phyloP scores from a whole-genome alignment of 257 asterid species.

The Lycium barbarum region DNA sequence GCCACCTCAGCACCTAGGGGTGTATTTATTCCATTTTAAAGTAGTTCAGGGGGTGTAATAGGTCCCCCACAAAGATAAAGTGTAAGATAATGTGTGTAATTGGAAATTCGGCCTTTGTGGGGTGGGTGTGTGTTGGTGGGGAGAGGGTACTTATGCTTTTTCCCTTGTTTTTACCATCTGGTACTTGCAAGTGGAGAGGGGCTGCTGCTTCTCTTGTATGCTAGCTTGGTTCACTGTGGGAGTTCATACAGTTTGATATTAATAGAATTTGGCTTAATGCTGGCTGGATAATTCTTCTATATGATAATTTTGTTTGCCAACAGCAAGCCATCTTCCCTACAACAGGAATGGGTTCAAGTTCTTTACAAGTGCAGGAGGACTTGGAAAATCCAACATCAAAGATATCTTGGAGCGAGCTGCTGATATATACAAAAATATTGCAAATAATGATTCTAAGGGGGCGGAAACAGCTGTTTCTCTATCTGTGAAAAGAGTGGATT shows the following conservation, averaged over 20 bases:
- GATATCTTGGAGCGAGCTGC: slow-evolving; percentile 92
- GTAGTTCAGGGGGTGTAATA: background rate
- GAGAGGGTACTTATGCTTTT: background rate
- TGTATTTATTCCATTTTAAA: background rate
- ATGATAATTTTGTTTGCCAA: slow-evolving; percentile 42
- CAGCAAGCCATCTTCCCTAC: slow-evolving; percentile 99
- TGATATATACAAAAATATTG: slow-evolving; percentile 59
- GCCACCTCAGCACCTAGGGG: background rate
- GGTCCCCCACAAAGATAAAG: background rate
- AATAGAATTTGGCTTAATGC: background rate
- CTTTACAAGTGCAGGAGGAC: slow-evolving; percentile 91
- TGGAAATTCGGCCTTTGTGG: background rate
- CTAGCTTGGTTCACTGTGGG: slow-evolving; percentile 16
- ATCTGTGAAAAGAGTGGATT: slow-evolving; percentile 72
- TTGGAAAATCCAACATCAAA: slow-evolving; percentile 94
- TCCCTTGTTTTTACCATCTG: background rate
- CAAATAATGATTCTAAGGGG: slow-evolving; percentile 58
- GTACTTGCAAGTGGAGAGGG: slow-evolving; percentile 16
- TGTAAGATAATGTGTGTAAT: background rate
- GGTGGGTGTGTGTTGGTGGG: background rate
- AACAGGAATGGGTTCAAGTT: slow-evolving; percentile 96
- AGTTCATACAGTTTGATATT: background rate
- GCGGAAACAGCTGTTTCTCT: slow-evolving; percentile 53
- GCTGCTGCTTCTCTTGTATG: background rate
- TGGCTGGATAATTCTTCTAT: slow-evolving; percentile 27